phyloP scores from a whole-genome alignment of 352 stramenopile species.

The Phytophthora pseudosyringae region DNA sequence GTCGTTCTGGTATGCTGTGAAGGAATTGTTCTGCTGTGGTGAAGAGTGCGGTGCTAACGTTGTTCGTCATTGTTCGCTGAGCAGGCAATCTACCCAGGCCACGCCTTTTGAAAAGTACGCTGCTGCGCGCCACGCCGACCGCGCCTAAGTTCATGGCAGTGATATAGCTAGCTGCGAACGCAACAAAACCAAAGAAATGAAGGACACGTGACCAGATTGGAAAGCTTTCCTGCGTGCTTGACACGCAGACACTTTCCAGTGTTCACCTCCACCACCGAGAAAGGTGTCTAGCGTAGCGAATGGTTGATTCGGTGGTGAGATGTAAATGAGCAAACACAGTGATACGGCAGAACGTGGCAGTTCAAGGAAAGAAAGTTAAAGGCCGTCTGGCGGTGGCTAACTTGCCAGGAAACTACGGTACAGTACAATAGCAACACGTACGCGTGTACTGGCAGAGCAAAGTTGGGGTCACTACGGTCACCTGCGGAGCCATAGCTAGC shows the following conservation, averaged over 20 bases:
- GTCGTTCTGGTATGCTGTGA: constrained; percentile 67
- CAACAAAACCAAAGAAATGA: constrained; percentile 31
- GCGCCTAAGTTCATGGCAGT: constrained; percentile 43
- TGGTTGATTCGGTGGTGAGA: constrained; percentile 11
- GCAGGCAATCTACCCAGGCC: constrained; percentile 52
- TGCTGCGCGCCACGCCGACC: constrained; percentile 48
- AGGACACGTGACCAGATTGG: constrained; percentile 9
- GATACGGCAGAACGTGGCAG: background rate
- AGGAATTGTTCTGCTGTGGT: background rate
- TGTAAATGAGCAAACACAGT: constrained; percentile 30
- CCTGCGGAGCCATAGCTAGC: no score
- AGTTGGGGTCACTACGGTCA: no score
- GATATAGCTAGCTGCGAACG: constrained; percentile 13
- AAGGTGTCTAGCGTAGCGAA: background rate
- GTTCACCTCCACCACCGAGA: constrained; percentile 8
- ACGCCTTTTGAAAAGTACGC: constrained; percentile 79
- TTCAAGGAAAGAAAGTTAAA: no score
- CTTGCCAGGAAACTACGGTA: no score
- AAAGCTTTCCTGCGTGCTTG: constrained; percentile 2
- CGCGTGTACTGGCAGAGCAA: background rate
- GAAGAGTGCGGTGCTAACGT: constrained; percentile 5
- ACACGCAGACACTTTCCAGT: constrained; percentile 1
- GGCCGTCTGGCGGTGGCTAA: no score
- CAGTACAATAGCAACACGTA: no score
- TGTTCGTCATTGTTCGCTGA: background rate